Evolutionary conservation across 768 basidiomycete species (phyloP).

Genomic region (Filobasidium wieringae): DNA sequence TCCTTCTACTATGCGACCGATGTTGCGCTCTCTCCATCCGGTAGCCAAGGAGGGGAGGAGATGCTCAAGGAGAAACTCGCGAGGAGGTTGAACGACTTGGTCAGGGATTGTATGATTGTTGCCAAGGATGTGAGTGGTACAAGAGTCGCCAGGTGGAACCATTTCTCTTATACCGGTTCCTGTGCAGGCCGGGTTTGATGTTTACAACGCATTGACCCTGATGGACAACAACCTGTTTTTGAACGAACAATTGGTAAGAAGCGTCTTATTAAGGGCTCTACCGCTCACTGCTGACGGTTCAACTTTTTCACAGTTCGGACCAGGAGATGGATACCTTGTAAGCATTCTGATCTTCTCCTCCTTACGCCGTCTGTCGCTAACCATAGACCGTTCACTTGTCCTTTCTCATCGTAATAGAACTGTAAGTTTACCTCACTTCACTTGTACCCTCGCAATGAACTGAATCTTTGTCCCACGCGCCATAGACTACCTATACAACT

Average conservation of each 20-base stretch:
- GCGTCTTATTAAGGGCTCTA: background rate
- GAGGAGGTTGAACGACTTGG: conserved; percentile 56
- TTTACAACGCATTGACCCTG: conserved; percentile 85
- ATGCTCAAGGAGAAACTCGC: conserved; percentile 54
- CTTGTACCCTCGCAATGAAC: background rate
- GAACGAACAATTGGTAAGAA: conserved; percentile 62
- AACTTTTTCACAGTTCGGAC: conserved; percentile 57
- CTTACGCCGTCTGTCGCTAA: background rate
- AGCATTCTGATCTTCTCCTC: conserved; percentile 41
- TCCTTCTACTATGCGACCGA: conserved; percentile 89
- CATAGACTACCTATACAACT: conserved; percentile 75
- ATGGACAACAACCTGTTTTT: conserved; percentile 86
- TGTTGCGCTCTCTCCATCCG: conserved; percentile 46
- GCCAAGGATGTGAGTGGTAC: conserved; percentile 56
- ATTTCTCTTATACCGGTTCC: background rate
- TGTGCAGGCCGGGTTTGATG: conserved; percentile 69
- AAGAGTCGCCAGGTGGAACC: background rate
- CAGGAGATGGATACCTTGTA: conserved; percentile 74
- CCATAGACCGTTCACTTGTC: background rate
- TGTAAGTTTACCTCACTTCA: conserved; percentile 5
- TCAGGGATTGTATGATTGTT: conserved; percentile 67
- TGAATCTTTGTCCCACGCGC: background rate
- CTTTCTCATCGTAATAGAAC: conserved; percentile 6
- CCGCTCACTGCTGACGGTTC: background rate
- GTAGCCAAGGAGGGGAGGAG: conserved; percentile 42